These are phyloP conservation scores for Chlorociboria aeruginascens DNA, from an alignment of 495 filamentous ascomycete species.

Conservation along the genomic window DNA sequence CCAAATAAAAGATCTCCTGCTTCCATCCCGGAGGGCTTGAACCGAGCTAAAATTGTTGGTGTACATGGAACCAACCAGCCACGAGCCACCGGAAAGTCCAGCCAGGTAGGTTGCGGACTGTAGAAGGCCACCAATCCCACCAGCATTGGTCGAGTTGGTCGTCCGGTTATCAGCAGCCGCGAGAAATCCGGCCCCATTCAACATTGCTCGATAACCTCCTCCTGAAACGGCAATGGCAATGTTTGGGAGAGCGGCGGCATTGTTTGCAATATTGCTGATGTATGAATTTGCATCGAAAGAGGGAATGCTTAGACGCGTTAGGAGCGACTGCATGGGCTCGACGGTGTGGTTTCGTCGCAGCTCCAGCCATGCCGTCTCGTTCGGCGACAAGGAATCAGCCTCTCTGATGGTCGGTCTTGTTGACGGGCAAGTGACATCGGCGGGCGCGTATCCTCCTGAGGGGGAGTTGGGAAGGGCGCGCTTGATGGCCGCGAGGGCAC, in stretches of 20 bases:
- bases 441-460: constrained; percentile 41
- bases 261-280: constrained; percentile 40
- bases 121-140: constrained; percentile 73
- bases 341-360: constrained; percentile 29
- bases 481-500: constrained; percentile 1
- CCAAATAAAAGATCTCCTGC: constrained; percentile 50
- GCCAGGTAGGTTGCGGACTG: constrained; percentile 78
- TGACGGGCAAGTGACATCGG: constrained; percentile 36
- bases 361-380: constrained; percentile 61
- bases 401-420: constrained; percentile 34
- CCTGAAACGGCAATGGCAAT: constrained; percentile 53
- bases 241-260: constrained; percentile 47
- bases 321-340: constrained; percentile 32
- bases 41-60: constrained; percentile 85
- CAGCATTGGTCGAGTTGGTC: constrained; percentile 45
- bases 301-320: constrained; percentile 58
- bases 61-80: constrained; percentile 77
- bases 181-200: constrained; percentile 81
- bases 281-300: constrained; percentile 66
- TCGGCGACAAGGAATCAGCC: constrained; percentile 45
- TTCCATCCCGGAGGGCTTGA: constrained; percentile 43
- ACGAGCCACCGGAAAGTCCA: constrained; percentile 77
- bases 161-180: constrained; percentile 78
- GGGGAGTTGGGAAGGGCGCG: constrained; percentile 38
- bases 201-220: constrained; percentile 75